These are phyloP conservation scores for Diospyros lotus DNA, from an alignment of 148 eudicot species.

Conservation along the genomic window DNA sequence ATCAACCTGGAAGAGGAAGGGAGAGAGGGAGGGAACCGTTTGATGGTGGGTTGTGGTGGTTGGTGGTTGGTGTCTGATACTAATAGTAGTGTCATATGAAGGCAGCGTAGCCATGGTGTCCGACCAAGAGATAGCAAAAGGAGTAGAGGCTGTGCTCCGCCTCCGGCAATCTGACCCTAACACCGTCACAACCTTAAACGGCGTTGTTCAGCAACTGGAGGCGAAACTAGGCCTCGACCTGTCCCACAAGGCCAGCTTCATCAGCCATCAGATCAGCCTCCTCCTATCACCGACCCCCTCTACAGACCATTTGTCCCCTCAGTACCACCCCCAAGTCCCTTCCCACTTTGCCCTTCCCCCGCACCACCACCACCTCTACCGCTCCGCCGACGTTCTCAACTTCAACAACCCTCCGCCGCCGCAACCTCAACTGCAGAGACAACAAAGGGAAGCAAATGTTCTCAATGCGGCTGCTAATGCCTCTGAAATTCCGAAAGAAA, in stretches of 20 bases:
- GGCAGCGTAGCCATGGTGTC: slow-evolving; percentile 18
- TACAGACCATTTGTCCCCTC: slow-evolving; percentile 38
- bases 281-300: slow-evolving; percentile 14
- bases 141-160: slow-evolving; percentile 43
- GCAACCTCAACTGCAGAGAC: slow-evolving; percentile 1
- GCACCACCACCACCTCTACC: slow-evolving; percentile 19
- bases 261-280: slow-evolving; percentile 45
- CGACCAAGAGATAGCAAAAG: slow-evolving; percentile 59
- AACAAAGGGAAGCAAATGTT: slow-evolving; percentile 10
- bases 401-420: slow-evolving; percentile 11
- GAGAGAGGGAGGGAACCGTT: no score
- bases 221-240: slow-evolving; percentile 61
- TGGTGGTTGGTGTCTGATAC: no score
- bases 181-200: slow-evolving; percentile 39
- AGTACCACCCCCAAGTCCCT: slow-evolving; percentile 22
- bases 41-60: no score
- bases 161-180: slow-evolving; percentile 34
- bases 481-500: slow-evolving; percentile 20
- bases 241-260: slow-evolving; percentile 59
- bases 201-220: slow-evolving; percentile 52
- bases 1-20: no score
- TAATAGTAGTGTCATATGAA: no score
- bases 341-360: slow-evolving; percentile 37
- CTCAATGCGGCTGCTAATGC: slow-evolving; percentile 16
- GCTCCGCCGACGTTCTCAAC: slow-evolving; percentile 9